phyloP scores from a whole-genome alignment of 1,284 basidiomycete species.

The Ustilago crameri region DNA sequence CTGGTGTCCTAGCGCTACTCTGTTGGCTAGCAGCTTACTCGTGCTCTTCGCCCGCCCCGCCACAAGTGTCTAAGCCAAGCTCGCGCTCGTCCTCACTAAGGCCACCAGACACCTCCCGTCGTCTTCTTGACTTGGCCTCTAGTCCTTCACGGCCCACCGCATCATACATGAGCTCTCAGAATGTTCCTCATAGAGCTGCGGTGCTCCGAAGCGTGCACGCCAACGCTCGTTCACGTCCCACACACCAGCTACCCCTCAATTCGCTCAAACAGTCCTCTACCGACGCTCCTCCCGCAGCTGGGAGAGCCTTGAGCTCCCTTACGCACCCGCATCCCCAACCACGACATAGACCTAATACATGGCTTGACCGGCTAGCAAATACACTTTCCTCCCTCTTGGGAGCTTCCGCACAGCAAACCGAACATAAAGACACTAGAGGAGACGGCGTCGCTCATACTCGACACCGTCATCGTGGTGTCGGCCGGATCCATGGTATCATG shows the following conservation, averaged over 20 bases:
- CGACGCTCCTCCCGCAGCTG: constrained; percentile 1
- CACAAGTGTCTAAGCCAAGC: constrained; percentile 1
- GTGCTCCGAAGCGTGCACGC: constrained; percentile 31
- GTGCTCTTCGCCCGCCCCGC: constrained; percentile 20
- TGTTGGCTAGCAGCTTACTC: constrained; percentile 47
- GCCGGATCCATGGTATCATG: constrained; percentile 53
- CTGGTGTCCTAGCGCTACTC: constrained; percentile 31
- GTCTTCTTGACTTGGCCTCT: constrained; percentile 4
- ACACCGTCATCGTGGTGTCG: constrained; percentile 19
- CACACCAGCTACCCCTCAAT: constrained; percentile 6
- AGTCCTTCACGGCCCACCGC: not conserved
- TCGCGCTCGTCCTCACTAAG: not conserved
- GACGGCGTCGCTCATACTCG: constrained; percentile 13
- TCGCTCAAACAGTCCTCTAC: constrained; percentile 2
- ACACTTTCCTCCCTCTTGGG: constrained; percentile 29
- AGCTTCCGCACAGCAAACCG: constrained; percentile 26
- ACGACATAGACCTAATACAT: constrained; percentile 19
- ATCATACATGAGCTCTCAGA: not conserved
- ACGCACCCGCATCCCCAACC: constrained; percentile 20
- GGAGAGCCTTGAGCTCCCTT: constrained; percentile 28
- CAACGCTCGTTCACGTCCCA: constrained; percentile 16
- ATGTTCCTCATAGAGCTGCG: constrained; percentile 21
- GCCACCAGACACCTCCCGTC: constrained; percentile 1
- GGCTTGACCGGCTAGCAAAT: constrained; percentile 35
- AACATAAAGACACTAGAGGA: constrained; percentile 7